These are phyloP conservation scores for Shiraia sp. DNA, from an alignment of 2,329 filamentous ascomycete genomes.

Conservation along the genomic window DNA sequence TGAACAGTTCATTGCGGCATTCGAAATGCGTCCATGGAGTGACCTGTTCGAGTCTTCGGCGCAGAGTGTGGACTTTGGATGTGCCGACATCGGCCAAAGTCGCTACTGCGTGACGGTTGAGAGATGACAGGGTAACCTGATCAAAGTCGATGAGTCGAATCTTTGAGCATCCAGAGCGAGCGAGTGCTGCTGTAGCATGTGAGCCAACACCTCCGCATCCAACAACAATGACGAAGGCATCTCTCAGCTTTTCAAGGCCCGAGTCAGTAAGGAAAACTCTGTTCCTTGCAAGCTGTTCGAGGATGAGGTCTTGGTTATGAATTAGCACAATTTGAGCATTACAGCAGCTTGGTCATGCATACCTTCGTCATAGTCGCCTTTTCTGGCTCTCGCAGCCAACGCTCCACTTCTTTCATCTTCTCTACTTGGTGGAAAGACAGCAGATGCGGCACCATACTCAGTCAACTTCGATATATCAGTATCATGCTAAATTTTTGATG, in stretches of 20 bases:
- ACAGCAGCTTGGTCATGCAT: conserved; percentile 1
- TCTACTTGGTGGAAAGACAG: conserved; percentile 44
- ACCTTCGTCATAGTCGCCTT: conserved; percentile 68
- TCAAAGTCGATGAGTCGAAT: conserved; percentile 94
- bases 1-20: conserved; percentile 81
- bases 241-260: conserved; percentile 77
- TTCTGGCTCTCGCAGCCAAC: conserved; percentile 62
- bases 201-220: conserved; percentile 95
- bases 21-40: conserved; percentile 93
- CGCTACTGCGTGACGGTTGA: conserved; percentile 95
- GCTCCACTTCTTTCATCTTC: conserved; percentile 63
- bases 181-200: conserved; percentile 83
- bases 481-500: neutral
- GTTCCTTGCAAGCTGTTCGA: conserved; percentile 93
- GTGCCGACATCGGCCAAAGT: conserved; percentile 92
- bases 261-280: conserved; percentile 84
- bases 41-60: conserved; percentile 79
- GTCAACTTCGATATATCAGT: conserved; percentile 55
- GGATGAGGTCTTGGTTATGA: conserved; percentile 70
- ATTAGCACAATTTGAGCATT: conserved; percentile 3
- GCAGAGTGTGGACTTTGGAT: conserved; percentile 85
- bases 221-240: conserved; percentile 84
- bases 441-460: conserved; percentile 60
- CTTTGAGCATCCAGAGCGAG: conserved; percentile 85
- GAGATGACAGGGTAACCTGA: conserved; percentile 89